Conservation (phyloP, 2,329 filamentous ascomycete genomes). For the Didymella pinodella region DNA sequence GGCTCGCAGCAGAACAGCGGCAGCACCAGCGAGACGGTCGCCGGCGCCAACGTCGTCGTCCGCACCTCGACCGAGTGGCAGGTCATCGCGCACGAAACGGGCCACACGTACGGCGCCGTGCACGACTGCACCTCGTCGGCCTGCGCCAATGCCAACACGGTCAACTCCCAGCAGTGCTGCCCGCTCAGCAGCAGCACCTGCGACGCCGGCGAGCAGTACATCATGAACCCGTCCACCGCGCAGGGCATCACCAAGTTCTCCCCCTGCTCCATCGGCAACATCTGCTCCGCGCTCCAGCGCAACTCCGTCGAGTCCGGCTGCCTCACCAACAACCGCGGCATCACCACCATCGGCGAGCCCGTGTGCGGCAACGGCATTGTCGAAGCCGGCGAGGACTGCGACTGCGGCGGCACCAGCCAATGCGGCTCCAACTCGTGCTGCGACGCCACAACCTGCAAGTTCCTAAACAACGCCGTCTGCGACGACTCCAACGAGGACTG, state of each 20-base stretch:
- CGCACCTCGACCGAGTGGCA: constrained; percentile 89
- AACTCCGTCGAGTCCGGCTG: constrained; percentile 79
- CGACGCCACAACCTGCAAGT: constrained; percentile 85
- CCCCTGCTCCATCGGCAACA: constrained; percentile 88
- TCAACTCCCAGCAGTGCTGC: constrained; percentile 76
- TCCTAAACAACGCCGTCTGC: constrained; percentile 77
- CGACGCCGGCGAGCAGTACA: constrained; percentile 78
- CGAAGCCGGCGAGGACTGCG: constrained; percentile 91
- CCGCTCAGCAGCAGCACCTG: constrained; percentile 74
- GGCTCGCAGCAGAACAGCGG: constrained; percentile 57
- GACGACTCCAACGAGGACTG: constrained; percentile 86
- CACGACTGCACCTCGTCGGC: constrained; percentile 83
- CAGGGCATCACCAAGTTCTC: constrained; percentile 80
- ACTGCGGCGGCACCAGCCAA: constrained; percentile 79
- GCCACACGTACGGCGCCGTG: constrained; percentile 94
- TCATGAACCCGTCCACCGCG: constrained; percentile 95
- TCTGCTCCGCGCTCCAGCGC: constrained; percentile 83
- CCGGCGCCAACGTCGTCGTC: constrained; percentile 88
- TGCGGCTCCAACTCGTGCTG: constrained; percentile 85
- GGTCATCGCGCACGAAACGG: constrained; percentile 91
- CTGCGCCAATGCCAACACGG: constrained; percentile 69
- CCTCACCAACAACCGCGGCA: constrained; percentile 83
- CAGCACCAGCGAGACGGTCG: constrained; percentile 72
- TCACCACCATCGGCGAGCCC: constrained; percentile 80
- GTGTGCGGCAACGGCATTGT: constrained; percentile 98